phyloP scores from a whole-genome alignment of 2,329 filamentous ascomycete species.

The Pseudodiploospora longispora region DNA sequence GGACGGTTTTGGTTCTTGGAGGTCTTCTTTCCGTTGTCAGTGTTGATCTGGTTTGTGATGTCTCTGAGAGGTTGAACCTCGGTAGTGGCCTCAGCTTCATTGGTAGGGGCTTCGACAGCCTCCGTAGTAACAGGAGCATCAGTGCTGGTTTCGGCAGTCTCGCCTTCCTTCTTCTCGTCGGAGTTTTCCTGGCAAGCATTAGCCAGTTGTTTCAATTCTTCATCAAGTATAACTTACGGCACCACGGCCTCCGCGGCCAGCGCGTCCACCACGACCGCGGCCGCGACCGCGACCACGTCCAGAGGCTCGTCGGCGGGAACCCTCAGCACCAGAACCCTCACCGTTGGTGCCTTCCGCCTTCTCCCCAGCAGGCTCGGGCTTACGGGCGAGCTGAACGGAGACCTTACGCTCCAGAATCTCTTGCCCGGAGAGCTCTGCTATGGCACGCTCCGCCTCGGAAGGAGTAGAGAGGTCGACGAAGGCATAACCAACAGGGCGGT shows the following conservation, averaged over 20 bases:
- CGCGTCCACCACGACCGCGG: slow-evolving; percentile 60
- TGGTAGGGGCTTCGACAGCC: slow-evolving; percentile 33
- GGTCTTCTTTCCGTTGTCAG: slow-evolving; percentile 22
- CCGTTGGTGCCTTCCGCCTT: slow-evolving; percentile 67
- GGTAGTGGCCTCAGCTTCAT: slow-evolving; percentile 37
- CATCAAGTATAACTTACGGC: slow-evolving; percentile 30
- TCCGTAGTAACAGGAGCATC: slow-evolving; percentile 40
- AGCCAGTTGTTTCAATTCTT: neutral
- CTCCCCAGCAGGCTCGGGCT: slow-evolving; percentile 79
- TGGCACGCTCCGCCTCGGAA: slow-evolving; percentile 89
- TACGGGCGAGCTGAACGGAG: slow-evolving; percentile 95
- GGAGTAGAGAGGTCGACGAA: slow-evolving; percentile 97
- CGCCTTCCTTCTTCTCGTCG: slow-evolving; percentile 41
- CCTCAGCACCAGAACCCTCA: slow-evolving; percentile 65
- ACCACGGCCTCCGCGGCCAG: slow-evolving; percentile 48
- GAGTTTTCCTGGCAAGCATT: slow-evolving; percentile 19
- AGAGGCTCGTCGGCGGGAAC: slow-evolving; percentile 52
- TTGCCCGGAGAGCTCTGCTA: slow-evolving; percentile 90
- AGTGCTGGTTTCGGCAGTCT: slow-evolving; percentile 27
- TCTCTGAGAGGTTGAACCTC: slow-evolving; percentile 55
- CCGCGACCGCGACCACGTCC: slow-evolving; percentile 61
- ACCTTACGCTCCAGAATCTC: slow-evolving; percentile 98
- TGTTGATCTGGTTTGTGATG: slow-evolving; percentile 44
- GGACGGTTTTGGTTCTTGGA: slow-evolving; percentile 46
- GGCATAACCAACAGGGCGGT: slow-evolving; percentile 95